A percentile compares a stretch with the other conserved stretches of the same genome.
Conservation (phyloP, 176 grass and related monocot species). For the Oryza glaberrima region DNA sequence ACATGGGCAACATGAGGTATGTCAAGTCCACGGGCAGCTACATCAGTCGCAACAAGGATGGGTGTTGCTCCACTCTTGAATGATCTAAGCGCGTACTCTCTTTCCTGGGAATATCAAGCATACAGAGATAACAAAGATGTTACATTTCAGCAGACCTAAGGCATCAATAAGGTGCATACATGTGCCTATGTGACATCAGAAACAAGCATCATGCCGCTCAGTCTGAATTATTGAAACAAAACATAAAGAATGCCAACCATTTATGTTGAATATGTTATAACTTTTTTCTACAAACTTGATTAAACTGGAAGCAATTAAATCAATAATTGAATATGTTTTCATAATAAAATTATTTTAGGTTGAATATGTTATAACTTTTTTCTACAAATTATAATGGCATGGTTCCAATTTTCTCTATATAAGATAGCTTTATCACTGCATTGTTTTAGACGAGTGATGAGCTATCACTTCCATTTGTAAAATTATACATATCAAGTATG, state of each 20-base stretch:
- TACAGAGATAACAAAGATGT: not conserved
- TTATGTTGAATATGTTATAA: not conserved
- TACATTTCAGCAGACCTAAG: too few relatives aligned
- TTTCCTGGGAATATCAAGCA: constrained; percentile 58
- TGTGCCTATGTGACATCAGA: not conserved
- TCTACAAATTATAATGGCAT: too few relatives aligned
- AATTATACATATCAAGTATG: not conserved
- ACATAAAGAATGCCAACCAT: not conserved
- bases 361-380: too few relatives aligned
- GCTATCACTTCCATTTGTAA: not conserved
- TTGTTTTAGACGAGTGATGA: not conserved
- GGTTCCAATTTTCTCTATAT: too few relatives aligned
- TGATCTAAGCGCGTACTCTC: constrained; percentile 74
- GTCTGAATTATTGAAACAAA: not conserved
- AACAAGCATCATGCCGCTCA: not conserved
- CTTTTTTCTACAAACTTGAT: too few relatives aligned
- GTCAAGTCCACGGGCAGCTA: constrained; percentile 90
- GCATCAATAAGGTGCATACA: not conserved
- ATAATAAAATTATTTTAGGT: too few relatives aligned
- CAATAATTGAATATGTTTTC: too few relatives aligned
- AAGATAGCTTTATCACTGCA: not conserved
- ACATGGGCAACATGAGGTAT: constrained; percentile 92
- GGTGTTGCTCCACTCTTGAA: constrained; percentile 88
- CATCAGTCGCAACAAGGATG: constrained; percentile 90
- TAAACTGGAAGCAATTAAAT: too few relatives aligned